Evolutionary conservation across 2,329 filamentous ascomycete genomes (phyloP).

Genomic region (Xylaria hypoxylon): DNA sequence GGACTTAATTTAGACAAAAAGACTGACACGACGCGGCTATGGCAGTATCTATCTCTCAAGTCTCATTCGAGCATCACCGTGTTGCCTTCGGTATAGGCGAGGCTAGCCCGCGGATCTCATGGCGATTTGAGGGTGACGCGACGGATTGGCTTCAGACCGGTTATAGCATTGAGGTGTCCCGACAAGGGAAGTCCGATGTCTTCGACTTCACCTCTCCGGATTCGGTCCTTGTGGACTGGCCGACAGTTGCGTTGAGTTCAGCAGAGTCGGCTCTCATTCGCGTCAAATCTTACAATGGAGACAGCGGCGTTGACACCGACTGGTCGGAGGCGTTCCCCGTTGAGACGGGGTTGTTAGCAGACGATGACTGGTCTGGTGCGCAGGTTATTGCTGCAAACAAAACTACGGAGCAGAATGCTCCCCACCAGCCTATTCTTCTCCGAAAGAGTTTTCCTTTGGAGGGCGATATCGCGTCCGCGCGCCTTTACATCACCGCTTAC

Average conservation of each 20-base stretch:
- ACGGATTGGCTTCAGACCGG: constrained; percentile 57
- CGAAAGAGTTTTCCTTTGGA: constrained; percentile 51
- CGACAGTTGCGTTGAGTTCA: constrained; percentile 50
- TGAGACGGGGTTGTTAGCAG: constrained; percentile 52
- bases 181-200: constrained; percentile 35
- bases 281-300: constrained; percentile 51
- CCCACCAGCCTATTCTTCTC: constrained; percentile 51
- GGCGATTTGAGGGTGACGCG: constrained; percentile 56
- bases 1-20: background rate
- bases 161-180: constrained; percentile 58
- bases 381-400: constrained; percentile 50
- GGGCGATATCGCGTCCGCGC: constrained; percentile 49
- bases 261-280: constrained; percentile 52
- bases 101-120: constrained; percentile 58
- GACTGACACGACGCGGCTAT: constrained; percentile 43
- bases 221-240: constrained; percentile 60
- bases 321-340: constrained; percentile 51
- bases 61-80: constrained; percentile 58
- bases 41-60: constrained; percentile 54
- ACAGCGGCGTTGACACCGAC: constrained; percentile 42
- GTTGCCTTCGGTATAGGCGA: constrained; percentile 59
- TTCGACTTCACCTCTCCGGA: constrained; percentile 51
- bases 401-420: constrained; percentile 44
- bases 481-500: constrained; percentile 60
- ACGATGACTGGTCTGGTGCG: constrained; percentile 50